phyloP scores from a whole-genome alignment of 225 moss, liverwort and hornwort genomes.

The Marchantia polymorpha region DNA sequence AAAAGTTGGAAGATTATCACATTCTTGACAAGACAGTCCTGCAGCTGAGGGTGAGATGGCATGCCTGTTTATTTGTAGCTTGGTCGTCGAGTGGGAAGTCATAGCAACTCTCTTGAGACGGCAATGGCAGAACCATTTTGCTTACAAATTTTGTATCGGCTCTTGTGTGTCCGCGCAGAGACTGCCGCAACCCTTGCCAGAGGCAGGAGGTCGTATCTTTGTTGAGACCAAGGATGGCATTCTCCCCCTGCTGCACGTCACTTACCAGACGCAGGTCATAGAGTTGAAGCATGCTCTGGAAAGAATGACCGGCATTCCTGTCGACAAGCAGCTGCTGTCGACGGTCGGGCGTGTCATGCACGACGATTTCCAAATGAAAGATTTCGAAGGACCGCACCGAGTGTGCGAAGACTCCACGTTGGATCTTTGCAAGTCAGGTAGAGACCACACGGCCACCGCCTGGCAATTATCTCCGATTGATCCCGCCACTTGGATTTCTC shows the following conservation, averaged over 20 bases:
- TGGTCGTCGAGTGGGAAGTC: not conserved
- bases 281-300: constrained; percentile 77
- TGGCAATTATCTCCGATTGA: not conserved
- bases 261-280: constrained; percentile 49
- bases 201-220: constrained; percentile 73
- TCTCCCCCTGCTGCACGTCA: constrained; percentile 69
- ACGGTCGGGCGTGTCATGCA: constrained; percentile 92
- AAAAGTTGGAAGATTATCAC: constrained; percentile 76
- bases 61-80: not conserved
- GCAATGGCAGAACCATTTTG: not conserved
- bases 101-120: not conserved
- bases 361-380: constrained; percentile 70
- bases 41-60: constrained; percentile 60
- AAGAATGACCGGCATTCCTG: constrained; percentile 70
- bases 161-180: constrained; percentile 47
- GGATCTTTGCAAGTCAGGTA: constrained; percentile 95
- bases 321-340: constrained; percentile 75
- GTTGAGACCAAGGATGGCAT: constrained; percentile 92
- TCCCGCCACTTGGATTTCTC: not conserved
- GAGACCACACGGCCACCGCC: not conserved
- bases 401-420: constrained; percentile 76
- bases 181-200: constrained; percentile 62
- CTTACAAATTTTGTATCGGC: too few species aligned
- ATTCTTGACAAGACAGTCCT: constrained; percentile 77
- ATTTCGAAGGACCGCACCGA: constrained; percentile 70